phyloP scores from a whole-genome alignment of 148 eudicot genomes.

The Limonium bicolor region DNA sequence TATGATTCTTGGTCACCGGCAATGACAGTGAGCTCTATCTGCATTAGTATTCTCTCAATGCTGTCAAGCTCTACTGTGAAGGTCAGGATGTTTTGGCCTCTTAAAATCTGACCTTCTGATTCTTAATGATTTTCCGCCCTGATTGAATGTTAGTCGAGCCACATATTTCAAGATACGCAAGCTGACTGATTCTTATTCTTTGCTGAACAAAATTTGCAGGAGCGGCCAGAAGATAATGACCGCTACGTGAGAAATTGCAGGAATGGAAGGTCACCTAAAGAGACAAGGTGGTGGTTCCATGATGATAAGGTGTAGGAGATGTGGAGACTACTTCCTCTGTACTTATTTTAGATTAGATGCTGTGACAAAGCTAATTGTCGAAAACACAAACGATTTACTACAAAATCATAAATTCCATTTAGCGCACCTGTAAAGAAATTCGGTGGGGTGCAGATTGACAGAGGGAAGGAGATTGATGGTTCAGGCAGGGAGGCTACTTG shows the following conservation, averaged over 20 bases:
- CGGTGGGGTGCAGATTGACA: too few species aligned
- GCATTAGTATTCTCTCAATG: constrained; percentile 72
- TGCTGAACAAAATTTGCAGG: constrained; percentile 16
- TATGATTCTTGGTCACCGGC: constrained; percentile 85
- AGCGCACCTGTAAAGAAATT: too few species aligned
- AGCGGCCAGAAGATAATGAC: constrained; percentile 62
- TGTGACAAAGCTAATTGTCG: too few species aligned
- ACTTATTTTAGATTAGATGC: too few species aligned
- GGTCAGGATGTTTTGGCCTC: constrained; percentile 16
- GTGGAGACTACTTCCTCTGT: too few species aligned
- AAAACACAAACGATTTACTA: too few species aligned
- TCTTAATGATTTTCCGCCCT: background rate
- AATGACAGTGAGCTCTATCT: constrained; percentile 60
- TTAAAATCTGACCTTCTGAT: background rate
- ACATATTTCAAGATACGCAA: background rate
- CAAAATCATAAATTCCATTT: too few species aligned
- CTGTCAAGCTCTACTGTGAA: constrained; percentile 53
- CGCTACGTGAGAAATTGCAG: constrained; percentile 64
- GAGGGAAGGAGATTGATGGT: too few species aligned
- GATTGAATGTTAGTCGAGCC: background rate
- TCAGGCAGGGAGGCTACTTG: too few species aligned
- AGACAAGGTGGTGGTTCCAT: constrained; percentile 85
- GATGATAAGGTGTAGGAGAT: constrained; percentile 57
- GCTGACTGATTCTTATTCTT: background rate
- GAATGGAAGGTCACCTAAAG: constrained; percentile 74